These are phyloP conservation scores for Chaetomium olivaceum DNA, from an alignment of 2,329 filamentous ascomycete species.

Conservation along the genomic window DNA sequence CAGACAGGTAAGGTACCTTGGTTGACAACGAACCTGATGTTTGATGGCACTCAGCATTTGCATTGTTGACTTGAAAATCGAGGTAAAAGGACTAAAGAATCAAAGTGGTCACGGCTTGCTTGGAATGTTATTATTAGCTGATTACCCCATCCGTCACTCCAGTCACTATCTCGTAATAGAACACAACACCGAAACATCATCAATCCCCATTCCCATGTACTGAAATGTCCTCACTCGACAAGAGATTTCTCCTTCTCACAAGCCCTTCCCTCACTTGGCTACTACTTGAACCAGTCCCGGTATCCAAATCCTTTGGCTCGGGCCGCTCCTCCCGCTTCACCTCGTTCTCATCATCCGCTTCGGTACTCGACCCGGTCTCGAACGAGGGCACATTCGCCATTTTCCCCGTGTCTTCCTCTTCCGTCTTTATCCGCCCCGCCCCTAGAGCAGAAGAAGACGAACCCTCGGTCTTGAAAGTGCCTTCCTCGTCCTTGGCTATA, in stretches of 20 bases:
- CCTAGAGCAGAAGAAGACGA: background rate
- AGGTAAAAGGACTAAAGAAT: too few relatives aligned
- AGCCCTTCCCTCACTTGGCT: slow-evolving; percentile 16
- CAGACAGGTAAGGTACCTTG: too few relatives aligned
- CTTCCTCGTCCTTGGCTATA: background rate
- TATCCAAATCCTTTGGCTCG: slow-evolving; percentile 22
- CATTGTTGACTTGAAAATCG: background rate
- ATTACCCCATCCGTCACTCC: background rate
- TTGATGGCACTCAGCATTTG: background rate
- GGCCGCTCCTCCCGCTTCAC: slow-evolving; percentile 16
- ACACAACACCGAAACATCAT: slow-evolving; percentile 5
- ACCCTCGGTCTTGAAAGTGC: background rate
- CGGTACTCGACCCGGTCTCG: slow-evolving; percentile 44
- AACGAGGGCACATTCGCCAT: slow-evolving; percentile 19
- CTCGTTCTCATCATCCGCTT: slow-evolving; percentile 45
- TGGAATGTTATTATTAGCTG: background rate
- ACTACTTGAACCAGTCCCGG: slow-evolving; percentile 28
- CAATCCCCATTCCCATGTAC: background rate
- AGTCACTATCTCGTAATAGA: too few relatives aligned
- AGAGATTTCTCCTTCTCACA: slow-evolving; percentile 21
- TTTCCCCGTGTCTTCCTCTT: slow-evolving; percentile 23
- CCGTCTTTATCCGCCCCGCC: slow-evolving; percentile 37
- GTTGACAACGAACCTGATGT: background rate
- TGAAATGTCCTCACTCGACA: background rate
- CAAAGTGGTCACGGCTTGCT: too few relatives aligned